Evolutionary conservation across 306 rosid species (phyloP).

Genomic region (Chamaecrista fasciculata): DNA sequence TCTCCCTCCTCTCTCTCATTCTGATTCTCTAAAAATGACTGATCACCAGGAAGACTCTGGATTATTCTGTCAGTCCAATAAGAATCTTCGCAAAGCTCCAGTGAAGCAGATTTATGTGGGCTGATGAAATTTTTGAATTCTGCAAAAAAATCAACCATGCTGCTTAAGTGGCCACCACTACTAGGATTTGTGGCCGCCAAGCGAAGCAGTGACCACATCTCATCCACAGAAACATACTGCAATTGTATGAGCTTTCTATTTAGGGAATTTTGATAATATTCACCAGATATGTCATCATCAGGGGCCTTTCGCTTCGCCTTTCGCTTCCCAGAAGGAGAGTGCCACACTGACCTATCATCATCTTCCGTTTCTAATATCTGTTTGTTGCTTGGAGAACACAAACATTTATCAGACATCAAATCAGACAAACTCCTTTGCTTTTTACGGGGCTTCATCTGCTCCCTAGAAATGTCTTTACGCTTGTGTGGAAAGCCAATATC

Average conservation of each 20-base stretch:
- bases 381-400: conserved; percentile 24
- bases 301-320: conserved; percentile 45
- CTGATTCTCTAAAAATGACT: conserved; percentile 30
- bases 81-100: conserved; percentile 47
- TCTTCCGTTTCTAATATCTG: conserved; percentile 28
- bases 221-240: conserved; percentile 37
- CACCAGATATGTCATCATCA: conserved; percentile 29
- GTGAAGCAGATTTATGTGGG: conserved; percentile 25
- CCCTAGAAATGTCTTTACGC: conserved; percentile 29
- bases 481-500: conserved; percentile 28
- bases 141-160: conserved; percentile 39
- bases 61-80: conserved; percentile 68
- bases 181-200: conserved; percentile 50
- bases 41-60: conserved; percentile 47
- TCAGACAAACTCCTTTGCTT: conserved; percentile 41
- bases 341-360: conserved; percentile 13
- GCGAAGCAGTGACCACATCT: conserved; percentile 47
- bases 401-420: conserved; percentile 42
- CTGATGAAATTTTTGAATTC: conserved; percentile 45
- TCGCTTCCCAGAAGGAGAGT: conserved; percentile 37
- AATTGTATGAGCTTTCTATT: conserved; percentile 14
- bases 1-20: conserved; percentile 34
- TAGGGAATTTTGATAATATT: conserved; percentile 21
- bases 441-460: conserved; percentile 17
- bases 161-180: conserved; percentile 26